Evolutionary conservation across 2,329 filamentous ascomycete species (phyloP).

Genomic region (Diaporthe humulicola): DNA sequence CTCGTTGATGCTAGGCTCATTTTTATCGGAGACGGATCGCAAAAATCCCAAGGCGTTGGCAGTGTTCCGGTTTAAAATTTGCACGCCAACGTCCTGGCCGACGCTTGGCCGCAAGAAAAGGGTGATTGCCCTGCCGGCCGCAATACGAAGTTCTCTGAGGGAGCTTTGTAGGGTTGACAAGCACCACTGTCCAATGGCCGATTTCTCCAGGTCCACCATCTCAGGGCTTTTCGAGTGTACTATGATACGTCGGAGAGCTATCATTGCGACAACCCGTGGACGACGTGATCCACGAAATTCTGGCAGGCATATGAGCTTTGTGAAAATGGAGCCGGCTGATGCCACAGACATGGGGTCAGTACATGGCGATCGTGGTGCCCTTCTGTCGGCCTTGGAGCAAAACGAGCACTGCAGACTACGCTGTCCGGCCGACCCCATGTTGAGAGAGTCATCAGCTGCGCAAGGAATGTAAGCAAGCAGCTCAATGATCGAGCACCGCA

Average conservation of each 20-base stretch:
- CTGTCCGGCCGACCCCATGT: constrained; percentile 33
- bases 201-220: constrained; percentile 76
- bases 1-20: constrained; percentile 78
- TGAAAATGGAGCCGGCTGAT: constrained; percentile 60
- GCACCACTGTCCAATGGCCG: constrained; percentile 82
- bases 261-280: constrained; percentile 78
- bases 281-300: constrained; percentile 68
- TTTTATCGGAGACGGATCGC: constrained; percentile 78
- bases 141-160: constrained; percentile 85
- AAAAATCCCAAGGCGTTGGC: constrained; percentile 79
- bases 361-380: constrained; percentile 37
- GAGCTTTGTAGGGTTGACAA: constrained; percentile 87
- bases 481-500: constrained; percentile 49
- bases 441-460: constrained; percentile 62
- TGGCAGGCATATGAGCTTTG: constrained; percentile 58
- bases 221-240: constrained; percentile 72
- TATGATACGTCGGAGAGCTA: constrained; percentile 77
- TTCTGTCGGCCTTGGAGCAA: constrained; percentile 40
- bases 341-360: constrained; percentile 49
- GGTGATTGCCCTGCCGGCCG: constrained; percentile 71
- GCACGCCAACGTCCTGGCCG: constrained; percentile 29
- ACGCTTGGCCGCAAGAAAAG: constrained; percentile 34
- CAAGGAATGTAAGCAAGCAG: constrained; percentile 71
- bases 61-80: constrained; percentile 72
- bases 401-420: constrained; percentile 42